phyloP scores from a whole-genome alignment of 164 flowering plant species.

The Aristolochia californica region DNA sequence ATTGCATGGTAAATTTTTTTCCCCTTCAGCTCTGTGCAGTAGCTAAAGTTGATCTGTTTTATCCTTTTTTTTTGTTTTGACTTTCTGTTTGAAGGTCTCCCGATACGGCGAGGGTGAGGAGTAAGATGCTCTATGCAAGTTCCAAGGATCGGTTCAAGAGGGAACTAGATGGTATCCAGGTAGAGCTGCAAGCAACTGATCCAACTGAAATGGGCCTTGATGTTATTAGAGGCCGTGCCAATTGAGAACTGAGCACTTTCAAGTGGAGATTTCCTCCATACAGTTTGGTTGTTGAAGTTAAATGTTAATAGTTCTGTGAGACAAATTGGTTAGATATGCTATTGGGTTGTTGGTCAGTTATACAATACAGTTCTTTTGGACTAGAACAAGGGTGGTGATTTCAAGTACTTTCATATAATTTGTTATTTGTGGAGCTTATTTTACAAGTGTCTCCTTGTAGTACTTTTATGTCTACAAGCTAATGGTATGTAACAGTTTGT shows the following conservation, averaged over 20 bases:
- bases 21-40: background rate
- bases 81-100: slow-evolving; percentile 32
- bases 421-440: slow-evolving; percentile 29
- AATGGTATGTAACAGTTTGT: slow-evolving; percentile 19
- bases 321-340: slow-evolving; percentile 28
- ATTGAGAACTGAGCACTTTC: slow-evolving; percentile 12
- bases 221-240: slow-evolving; percentile 31
- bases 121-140: slow-evolving; percentile 46
- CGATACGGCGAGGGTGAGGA: slow-evolving; percentile 44
- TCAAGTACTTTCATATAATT: slow-evolving; percentile 22
- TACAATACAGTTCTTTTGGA: slow-evolving; percentile 15
- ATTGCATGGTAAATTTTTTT: slow-evolving; percentile 42
- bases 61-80: background rate
- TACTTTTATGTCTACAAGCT: slow-evolving; percentile 25
- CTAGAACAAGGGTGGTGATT: slow-evolving; percentile 21
- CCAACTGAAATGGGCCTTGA: slow-evolving; percentile 41
- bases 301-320: slow-evolving; percentile 36
- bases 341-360: slow-evolving; percentile 22
- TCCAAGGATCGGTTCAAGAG: slow-evolving; percentile 42
- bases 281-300: slow-evolving; percentile 23
- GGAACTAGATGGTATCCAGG: slow-evolving; percentile 37
- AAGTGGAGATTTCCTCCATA: slow-evolving; percentile 13
- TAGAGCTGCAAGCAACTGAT: slow-evolving; percentile 42
- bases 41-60: background rate
- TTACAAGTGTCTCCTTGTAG: slow-evolving; percentile 25